A percentile compares a stretch with the other conserved stretches of the same genome.
These are phyloP conservation scores for Penicillium roqueforti DNA, from an alignment of 495 filamentous ascomycete species.

Conservation along the genomic window DNA sequence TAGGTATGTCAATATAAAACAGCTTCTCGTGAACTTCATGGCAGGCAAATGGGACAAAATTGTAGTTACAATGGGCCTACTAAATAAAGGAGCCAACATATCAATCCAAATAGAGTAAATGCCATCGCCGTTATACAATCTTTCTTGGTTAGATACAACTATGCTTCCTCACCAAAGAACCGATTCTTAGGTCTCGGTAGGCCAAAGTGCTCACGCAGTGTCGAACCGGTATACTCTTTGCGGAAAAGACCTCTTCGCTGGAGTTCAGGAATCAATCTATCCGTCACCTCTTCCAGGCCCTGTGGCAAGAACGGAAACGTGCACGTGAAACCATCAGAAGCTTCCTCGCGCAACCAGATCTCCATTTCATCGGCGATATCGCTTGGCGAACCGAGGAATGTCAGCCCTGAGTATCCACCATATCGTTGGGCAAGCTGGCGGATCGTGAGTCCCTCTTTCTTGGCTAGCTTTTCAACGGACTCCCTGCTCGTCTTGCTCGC, in stretches of 20 bases:
- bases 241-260: slow-evolving; percentile 49
- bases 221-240: slow-evolving; percentile 38
- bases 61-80: background rate
- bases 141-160: background rate
- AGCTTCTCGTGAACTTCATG: background rate
- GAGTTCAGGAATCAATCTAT: slow-evolving; percentile 48
- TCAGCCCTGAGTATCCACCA: slow-evolving; percentile 48
- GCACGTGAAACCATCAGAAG: slow-evolving; percentile 45
- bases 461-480: slow-evolving; percentile 39
- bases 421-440: slow-evolving; percentile 49
- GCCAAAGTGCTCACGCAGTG: slow-evolving; percentile 49
- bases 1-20: too few species aligned
- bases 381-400: slow-evolving; percentile 48
- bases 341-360: slow-evolving; percentile 44
- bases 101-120: too few species aligned
- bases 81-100: background rate
- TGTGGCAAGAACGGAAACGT: slow-evolving; percentile 49
- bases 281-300: slow-evolving; percentile 47
- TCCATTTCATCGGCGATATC: slow-evolving; percentile 49
- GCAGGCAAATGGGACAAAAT: background rate
- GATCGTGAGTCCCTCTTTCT: slow-evolving; percentile 42
- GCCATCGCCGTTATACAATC: background rate
- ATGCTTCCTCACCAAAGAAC: slow-evolving; percentile 35
- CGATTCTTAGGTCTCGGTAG: slow-evolving; percentile 47
- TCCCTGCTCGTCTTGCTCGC: slow-evolving; percentile 49